Evolutionary conservation across 176 grass and related monocot genomes (phyloP).

Genomic region (Panicum miliaceum): DNA sequence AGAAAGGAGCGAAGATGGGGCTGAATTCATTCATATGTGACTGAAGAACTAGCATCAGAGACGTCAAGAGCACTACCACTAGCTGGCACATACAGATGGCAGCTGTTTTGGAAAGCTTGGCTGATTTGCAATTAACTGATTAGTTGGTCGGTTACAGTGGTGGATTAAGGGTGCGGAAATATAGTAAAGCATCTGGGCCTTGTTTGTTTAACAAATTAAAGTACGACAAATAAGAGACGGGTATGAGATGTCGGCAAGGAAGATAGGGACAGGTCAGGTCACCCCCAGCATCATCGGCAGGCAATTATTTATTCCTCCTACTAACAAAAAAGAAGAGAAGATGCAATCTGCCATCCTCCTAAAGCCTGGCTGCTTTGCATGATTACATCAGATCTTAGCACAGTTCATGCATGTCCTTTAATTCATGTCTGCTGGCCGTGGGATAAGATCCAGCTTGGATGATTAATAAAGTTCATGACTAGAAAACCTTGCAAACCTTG

Average conservation of each 20-base stretch:
- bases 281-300: constrained; percentile 1
- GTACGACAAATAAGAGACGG: constrained; percentile 20
- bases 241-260: constrained; percentile 45
- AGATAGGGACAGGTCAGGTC: constrained; percentile 40
- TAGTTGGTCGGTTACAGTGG: neutral
- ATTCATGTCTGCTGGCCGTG: neutral
- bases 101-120: neutral
- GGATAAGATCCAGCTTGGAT: neutral
- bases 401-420: constrained; percentile 20
- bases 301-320: constrained; percentile 33
- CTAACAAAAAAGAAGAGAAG: neutral
- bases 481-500: neutral
- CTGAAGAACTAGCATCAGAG: neutral
- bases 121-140: no score
- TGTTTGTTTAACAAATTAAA: neutral
- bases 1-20: neutral
- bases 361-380: constrained; percentile 20
- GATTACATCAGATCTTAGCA: constrained; percentile 24
- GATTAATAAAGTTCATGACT: neutral
- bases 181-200: neutral
- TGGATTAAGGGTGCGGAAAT: neutral
- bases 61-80: neutral
- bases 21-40: neutral
- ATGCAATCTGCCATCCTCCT: neutral
- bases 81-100: constrained; percentile 5